Base-by-base conservation (phyloP, 2,329 filamentous ascomycete genomes). In the Ciborinia camelliae region DNA sequence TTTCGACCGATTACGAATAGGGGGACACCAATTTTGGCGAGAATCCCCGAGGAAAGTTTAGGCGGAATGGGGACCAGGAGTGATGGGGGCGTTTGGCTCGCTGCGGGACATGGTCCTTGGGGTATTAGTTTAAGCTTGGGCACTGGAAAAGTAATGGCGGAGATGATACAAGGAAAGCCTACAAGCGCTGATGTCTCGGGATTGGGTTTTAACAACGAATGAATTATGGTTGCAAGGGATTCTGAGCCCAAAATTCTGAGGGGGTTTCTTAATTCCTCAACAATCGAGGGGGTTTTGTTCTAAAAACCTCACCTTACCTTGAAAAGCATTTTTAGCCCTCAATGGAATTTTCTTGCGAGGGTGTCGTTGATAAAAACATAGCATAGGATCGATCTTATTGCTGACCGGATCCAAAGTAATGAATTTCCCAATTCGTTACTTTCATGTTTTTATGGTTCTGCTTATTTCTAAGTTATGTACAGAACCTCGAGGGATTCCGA, bases 51-150 rank as follows among this genome's bases (percentile, higher is more conserved):
- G 68, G 73, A 76, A 15, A 78, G 81, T 51, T 79, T 91, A 3
- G 86, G 86, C 1, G 72, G 71, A 15, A 77, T 78, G 0, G 72
- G 82, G 8, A 76, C 80, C 30, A 75, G 69, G 67, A 72, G 71
- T 32, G 79, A 80, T 0, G 86, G 88, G 2, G 89, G 90, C 4
- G 86, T 94, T 0, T 93, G 85, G 73, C 75, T 92, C 45, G 86
- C 87, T 1, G 81, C 87, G 4, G 90, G 90, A 0, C 90, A 93
- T 78, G 90, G 90, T 0, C 87, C 90, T 0, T 93, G 90, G 90
- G 90, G 90, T 0, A 89, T 89, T 32, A 82, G 80, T 55, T 72
- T 86, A 71, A 80, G 81, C 20, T 76, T 91, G 37, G 90, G 89
- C 1, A 92, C 89, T 0, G 90, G 90, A 0, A 83, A 84, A 69